Evolutionary conservation across 495 filamentous ascomycete genomes (phyloP).

Genomic region (Cercophora scortea): DNA sequence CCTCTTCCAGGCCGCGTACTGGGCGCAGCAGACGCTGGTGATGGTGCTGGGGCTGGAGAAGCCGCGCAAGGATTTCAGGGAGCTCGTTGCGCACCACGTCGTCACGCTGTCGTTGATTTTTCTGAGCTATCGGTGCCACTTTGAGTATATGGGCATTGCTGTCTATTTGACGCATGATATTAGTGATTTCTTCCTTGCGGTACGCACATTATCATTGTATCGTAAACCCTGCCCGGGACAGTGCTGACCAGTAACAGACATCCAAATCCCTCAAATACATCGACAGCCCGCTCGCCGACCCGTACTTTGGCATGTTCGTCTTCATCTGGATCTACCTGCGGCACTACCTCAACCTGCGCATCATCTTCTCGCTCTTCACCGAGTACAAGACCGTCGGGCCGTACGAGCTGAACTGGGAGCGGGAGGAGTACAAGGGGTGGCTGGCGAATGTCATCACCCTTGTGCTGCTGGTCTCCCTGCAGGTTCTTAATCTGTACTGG

Average conservation of each 20-base stretch:
- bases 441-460: slow-evolving; percentile 70
- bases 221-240: not conserved
- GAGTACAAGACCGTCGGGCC: slow-evolving; percentile 85
- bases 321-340: slow-evolving; percentile 84
- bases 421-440: slow-evolving; percentile 73
- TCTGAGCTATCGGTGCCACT: slow-evolving; percentile 93
- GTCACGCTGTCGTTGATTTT: slow-evolving; percentile 84
- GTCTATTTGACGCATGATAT: slow-evolving; percentile 97
- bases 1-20: slow-evolving; percentile 89
- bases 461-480: slow-evolving; percentile 59
- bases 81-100: slow-evolving; percentile 90
- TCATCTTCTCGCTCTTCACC: slow-evolving; percentile 77
- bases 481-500: slow-evolving; percentile 83
- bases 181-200: slow-evolving; percentile 93
- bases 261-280: slow-evolving; percentile 94
- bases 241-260: slow-evolving; percentile 43
- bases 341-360: slow-evolving; percentile 83
- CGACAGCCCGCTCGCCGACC: slow-evolving; percentile 63
- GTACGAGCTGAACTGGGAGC: slow-evolving; percentile 73
- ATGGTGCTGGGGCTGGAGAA: slow-evolving; percentile 85
- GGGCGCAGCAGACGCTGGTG: slow-evolving; percentile 92
- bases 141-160: slow-evolving; percentile 90
- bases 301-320: slow-evolving; percentile 82
- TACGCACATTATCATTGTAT: slow-evolving; percentile 25
- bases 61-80: slow-evolving; percentile 91